Conservation (phyloP, 495 filamentous ascomycete genomes). For the Opeltia flavorubescens region DNA sequence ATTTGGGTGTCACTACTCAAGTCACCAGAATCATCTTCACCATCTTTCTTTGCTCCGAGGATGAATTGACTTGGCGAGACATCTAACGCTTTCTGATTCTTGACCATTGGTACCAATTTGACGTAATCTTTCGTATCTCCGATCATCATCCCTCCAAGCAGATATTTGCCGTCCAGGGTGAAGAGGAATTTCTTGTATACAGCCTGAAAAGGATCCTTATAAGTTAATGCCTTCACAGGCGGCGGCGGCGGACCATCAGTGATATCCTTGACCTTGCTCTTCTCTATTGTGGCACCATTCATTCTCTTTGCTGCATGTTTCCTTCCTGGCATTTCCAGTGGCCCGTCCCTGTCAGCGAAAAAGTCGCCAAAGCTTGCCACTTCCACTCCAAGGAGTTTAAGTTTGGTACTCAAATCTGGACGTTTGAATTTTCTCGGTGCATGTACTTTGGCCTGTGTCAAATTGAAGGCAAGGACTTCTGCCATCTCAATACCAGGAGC, state of each 20-base stretch:
- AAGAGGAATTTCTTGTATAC: slow-evolving; percentile 97
- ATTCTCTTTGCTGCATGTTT: slow-evolving; percentile 24
- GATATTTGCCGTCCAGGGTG: slow-evolving; percentile 79
- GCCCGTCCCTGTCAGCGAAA: slow-evolving; percentile 84
- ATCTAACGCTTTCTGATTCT: slow-evolving; percentile 69
- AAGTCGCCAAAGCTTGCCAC: slow-evolving; percentile 95
- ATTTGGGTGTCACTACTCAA: slow-evolving; percentile 78
- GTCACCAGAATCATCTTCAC: slow-evolving; percentile 58
- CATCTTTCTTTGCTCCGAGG: slow-evolving; percentile 60
- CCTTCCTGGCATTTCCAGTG: slow-evolving; percentile 53
- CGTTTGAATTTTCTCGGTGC: slow-evolving; percentile 58
- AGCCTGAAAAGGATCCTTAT: slow-evolving; percentile 86
- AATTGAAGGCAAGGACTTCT: slow-evolving; percentile 86
- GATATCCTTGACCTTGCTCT: slow-evolving; percentile 28
- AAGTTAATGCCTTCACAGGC: slow-evolving; percentile 74
- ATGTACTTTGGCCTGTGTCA: slow-evolving; percentile 69
- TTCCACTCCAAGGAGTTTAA: slow-evolving; percentile 87
- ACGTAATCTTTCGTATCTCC: slow-evolving; percentile 91
- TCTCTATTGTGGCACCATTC: slow-evolving; percentile 18
- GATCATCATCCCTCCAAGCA: slow-evolving; percentile 97
- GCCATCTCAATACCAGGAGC: slow-evolving; percentile 95
- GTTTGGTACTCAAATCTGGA: slow-evolving; percentile 84
- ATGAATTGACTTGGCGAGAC: slow-evolving; percentile 83
- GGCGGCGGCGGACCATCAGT: slow-evolving; percentile 40
- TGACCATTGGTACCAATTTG: slow-evolving; percentile 89